phyloP scores from a whole-genome alignment of 176 grass and related monocot species.

The Triticum turgidum region DNA sequence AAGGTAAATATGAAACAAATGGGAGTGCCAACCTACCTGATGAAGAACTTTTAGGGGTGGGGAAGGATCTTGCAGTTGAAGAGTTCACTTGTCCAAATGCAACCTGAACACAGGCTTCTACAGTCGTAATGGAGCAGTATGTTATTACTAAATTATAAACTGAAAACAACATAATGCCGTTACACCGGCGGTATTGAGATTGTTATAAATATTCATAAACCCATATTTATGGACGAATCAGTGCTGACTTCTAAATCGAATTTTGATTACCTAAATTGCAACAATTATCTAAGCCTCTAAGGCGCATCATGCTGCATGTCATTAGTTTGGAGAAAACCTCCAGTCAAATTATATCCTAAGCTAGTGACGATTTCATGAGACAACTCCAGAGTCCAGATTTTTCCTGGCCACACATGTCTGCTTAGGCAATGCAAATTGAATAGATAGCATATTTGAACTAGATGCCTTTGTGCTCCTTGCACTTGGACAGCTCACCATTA shows the following conservation, averaged over 20 bases:
- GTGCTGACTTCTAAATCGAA: neutral
- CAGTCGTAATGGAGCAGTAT: neutral
- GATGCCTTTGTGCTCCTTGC: neutral
- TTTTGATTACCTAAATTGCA: neutral
- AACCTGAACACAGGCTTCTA: conserved; percentile 36
- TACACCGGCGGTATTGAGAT: too few relatives aligned
- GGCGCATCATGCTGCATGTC: neutral
- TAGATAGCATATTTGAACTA: neutral
- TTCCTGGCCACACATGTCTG: neutral
- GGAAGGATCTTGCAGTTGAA: conserved; percentile 34
- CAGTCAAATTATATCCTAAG: neutral
- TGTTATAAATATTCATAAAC: neutral
- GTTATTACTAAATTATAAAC: neutral
- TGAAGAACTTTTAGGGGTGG: conserved; percentile 3
- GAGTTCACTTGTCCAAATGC: conserved; percentile 49
- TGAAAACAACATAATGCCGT: neutral
- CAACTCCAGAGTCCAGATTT: neutral
- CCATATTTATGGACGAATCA: neutral
- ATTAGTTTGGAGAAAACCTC: too few relatives aligned
- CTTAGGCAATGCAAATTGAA: neutral
- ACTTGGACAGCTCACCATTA: neutral
- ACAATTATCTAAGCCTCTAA: neutral
- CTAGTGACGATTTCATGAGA: neutral
- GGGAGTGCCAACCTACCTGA: conserved; percentile 14
- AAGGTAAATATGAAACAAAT: conserved; percentile 18